Conservation (phyloP, 345 rosid species). For the Populus davidiana region DNA sequence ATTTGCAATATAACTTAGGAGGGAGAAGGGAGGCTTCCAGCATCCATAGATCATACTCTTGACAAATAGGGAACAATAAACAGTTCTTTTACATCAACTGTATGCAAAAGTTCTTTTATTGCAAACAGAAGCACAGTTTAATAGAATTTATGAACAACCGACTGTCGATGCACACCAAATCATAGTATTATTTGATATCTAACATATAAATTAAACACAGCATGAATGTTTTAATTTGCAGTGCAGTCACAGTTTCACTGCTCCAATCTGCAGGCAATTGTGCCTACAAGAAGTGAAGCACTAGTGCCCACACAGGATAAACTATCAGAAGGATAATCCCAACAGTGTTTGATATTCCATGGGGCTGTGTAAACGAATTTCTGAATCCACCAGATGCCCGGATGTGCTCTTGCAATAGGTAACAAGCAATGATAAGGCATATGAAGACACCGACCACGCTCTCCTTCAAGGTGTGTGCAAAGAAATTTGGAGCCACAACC, state of each 20-base stretch:
- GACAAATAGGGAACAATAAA: too few relatives aligned
- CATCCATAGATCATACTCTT: not conserved
- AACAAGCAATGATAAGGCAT: slow-evolving; percentile 77
- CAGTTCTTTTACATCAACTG: too few relatives aligned
- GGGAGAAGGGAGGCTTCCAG: too few relatives aligned
- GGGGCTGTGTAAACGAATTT: slow-evolving; percentile 59
- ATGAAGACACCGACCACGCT: slow-evolving; percentile 60
- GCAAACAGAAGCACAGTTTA: not conserved
- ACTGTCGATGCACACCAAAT: not conserved
- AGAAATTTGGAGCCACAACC: slow-evolving; percentile 62
- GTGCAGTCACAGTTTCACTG: not conserved
- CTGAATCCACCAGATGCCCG: slow-evolving; percentile 92
- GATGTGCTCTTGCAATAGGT: slow-evolving; percentile 85
- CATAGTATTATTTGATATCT: not conserved
- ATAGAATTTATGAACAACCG: not conserved
- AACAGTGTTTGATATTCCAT: slow-evolving; percentile 76
- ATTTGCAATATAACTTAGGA: too few relatives aligned
- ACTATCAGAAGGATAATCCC: slow-evolving; percentile 75
- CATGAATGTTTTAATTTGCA: not conserved
- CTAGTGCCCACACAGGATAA: slow-evolving; percentile 76
- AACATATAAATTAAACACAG: not conserved
- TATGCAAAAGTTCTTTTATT: not conserved
- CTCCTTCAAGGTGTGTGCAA: slow-evolving; percentile 52
- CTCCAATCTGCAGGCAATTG: not conserved
- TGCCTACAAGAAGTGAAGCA: slow-evolving; percentile 49